A percentile compares a stretch with the other conserved stretches of the same genome.
Conservation (phyloP, 495 filamentous ascomycete genomes). For the Terfezia claveryi region DNA sequence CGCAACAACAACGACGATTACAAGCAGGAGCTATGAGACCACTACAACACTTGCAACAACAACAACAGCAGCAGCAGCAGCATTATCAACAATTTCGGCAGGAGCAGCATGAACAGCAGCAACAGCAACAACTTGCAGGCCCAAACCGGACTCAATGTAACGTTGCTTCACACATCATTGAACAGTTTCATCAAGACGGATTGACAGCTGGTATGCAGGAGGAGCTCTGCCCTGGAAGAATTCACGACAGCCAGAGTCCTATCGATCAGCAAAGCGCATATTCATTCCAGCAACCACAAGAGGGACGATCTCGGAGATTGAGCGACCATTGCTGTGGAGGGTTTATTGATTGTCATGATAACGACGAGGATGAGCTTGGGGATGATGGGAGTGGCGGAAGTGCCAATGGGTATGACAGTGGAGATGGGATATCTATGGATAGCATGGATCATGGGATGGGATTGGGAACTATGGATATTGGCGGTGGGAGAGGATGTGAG, state of each 20-base stretch:
- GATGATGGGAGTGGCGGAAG: constrained; percentile 12
- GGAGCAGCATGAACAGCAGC: background rate
- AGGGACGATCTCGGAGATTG: background rate
- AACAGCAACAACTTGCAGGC: background rate
- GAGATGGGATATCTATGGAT: background rate
- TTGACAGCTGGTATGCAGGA: background rate
- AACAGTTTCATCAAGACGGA: background rate
- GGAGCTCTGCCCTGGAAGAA: background rate
- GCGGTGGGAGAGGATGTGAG: constrained; percentile 11
- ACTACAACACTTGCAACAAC: background rate
- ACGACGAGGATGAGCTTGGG: constrained; percentile 6
- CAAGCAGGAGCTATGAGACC: background rate
- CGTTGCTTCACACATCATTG: background rate
- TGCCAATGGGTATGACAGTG: constrained; percentile 7
- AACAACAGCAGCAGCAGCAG: background rate
- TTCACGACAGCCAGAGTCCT: background rate
- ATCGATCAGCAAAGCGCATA: background rate
- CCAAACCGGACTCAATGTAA: background rate
- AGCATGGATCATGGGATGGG: constrained; percentile 7
- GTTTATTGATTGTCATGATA: background rate
- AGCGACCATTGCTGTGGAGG: constrained; percentile 8
- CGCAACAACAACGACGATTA: background rate
- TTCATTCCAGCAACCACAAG: background rate
- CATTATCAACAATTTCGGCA: background rate
- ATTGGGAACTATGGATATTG: constrained; percentile 1